Evolutionary conservation across 2,329 filamentous ascomycete genomes (phyloP).

Genomic region (Fusarium pseudocircinatum): DNA sequence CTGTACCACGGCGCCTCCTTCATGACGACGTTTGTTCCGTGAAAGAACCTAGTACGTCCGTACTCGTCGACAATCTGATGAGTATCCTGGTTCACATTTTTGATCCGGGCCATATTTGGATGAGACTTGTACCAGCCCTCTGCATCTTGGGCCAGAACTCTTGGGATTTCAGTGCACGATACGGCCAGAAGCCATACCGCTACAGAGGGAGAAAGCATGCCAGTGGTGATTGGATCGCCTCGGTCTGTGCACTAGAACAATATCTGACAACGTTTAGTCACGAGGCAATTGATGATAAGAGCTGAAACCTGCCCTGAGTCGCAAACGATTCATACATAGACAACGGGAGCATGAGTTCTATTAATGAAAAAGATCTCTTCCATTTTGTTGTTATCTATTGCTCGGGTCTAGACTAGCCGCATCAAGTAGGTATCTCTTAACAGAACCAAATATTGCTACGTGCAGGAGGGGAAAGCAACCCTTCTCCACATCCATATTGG

Average conservation of each 20-base stretch:
- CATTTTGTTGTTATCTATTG: too few species aligned
- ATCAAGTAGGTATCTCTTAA: neutral
- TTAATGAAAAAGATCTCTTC: accelerated
- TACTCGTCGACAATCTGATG: neutral
- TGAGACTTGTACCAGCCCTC: neutral
- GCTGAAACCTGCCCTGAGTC: too few species aligned
- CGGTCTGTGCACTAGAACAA: accelerated
- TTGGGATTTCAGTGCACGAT: accelerated
- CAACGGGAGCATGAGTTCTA: accelerated
- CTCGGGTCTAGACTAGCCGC: neutral
- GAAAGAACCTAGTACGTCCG: neutral
- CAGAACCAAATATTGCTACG: neutral
- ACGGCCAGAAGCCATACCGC: neutral
- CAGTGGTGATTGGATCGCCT: accelerated
- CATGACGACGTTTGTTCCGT: neutral
- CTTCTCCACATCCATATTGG: neutral
- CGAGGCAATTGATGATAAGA: too few species aligned
- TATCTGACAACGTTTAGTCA: neutral
- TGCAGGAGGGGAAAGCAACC: neutral
- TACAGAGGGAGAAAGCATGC: neutral
- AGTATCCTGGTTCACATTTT: neutral
- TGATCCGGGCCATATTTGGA: neutral
- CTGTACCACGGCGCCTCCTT: neutral
- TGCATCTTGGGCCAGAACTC: neutral
- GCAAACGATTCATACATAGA: too few species aligned